Evolutionary conservation across 2,329 filamentous ascomycete species (phyloP).

Genomic region (Chrysosporium queenslandicum): DNA sequence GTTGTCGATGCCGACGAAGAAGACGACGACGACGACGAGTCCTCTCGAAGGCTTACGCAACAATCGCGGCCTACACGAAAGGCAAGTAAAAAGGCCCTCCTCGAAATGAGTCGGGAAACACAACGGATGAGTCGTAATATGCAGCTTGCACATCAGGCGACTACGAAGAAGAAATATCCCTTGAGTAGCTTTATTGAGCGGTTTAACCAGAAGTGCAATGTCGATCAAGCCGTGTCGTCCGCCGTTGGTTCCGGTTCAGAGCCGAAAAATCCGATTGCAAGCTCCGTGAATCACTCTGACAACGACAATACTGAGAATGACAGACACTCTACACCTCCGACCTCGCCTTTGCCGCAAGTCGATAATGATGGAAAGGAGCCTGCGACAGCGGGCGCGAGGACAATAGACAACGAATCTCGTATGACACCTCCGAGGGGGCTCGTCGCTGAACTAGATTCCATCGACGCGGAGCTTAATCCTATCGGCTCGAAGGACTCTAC

Average conservation of each 20-base stretch:
- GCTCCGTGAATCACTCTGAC: slow-evolving; percentile 43
- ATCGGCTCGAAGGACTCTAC: background rate
- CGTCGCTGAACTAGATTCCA: background rate
- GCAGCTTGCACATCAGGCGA: slow-evolving; percentile 81
- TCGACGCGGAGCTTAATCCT: background rate
- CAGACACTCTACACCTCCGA: slow-evolving; percentile 57
- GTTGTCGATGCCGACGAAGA: slow-evolving; percentile 36
- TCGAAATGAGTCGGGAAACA: slow-evolving; percentile 91
- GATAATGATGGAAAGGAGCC: background rate
- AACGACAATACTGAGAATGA: slow-evolving; percentile 34
- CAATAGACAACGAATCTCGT: no score
- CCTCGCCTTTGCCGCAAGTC: slow-evolving; percentile 45
- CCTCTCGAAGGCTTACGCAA: slow-evolving; percentile 60
- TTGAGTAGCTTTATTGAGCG: slow-evolving; percentile 72
- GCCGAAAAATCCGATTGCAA: slow-evolving; percentile 21
- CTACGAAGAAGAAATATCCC: slow-evolving; percentile 81
- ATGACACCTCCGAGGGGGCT: background rate
- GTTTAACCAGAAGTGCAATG: slow-evolving; percentile 59
- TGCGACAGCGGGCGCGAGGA: no score
- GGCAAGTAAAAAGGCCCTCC: slow-evolving; percentile 85
- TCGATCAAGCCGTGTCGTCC: slow-evolving; percentile 22
- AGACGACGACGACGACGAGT: slow-evolving; percentile 49
- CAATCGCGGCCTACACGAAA: slow-evolving; percentile 60
- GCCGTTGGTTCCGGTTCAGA: slow-evolving; percentile 10
- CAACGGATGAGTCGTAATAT: slow-evolving; percentile 82